phyloP scores from a whole-genome alignment of 1,139 yeast species.

The Hanseniaspora sp. region DNA sequence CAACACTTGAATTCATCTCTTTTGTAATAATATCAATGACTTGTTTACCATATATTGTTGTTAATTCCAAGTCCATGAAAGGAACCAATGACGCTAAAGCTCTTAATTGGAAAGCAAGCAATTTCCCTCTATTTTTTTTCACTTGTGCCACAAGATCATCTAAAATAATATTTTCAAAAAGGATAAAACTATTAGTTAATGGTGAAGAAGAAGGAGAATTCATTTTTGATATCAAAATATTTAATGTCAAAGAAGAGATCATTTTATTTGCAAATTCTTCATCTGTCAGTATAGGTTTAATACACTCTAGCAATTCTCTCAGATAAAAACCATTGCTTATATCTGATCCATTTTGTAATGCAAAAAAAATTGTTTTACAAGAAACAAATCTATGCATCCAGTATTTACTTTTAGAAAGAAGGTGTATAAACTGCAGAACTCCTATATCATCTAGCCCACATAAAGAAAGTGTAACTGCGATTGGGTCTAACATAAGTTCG shows the following conservation, averaged over 20 bases:
- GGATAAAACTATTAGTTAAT: no score
- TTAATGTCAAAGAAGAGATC: not conserved
- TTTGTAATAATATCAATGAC: constrained; percentile 54
- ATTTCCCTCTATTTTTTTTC: constrained; percentile 63
- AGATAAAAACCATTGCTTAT: not conserved
- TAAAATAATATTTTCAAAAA: constrained; percentile 54
- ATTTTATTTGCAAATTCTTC: not conserved
- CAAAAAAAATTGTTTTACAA: not conserved
- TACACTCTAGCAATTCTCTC: not conserved
- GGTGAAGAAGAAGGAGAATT: no score
- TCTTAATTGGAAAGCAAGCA: constrained; percentile 62
- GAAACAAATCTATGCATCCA: constrained; percentile 4
- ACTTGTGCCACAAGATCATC: constrained; percentile 79
- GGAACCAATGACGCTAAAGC: constrained; percentile 78
- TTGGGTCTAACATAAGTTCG: constrained; percentile 3
- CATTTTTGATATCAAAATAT: not conserved
- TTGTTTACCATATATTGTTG: constrained; percentile 67
- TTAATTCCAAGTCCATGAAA: constrained; percentile 73
- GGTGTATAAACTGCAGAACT: not conserved
- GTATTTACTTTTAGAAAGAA: not conserved
- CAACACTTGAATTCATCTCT: constrained; percentile 76
- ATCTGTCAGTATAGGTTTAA: constrained; percentile 1
- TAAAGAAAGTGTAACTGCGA: constrained; percentile 8
- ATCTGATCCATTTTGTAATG: not conserved
- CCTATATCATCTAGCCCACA: not conserved